Percentiles rank a stretch among this genome's conserved stretches.
Evolutionary conservation across 2,329 filamentous ascomycete genomes (phyloP).

Genomic region (Aspergillus tamarii): DNA sequence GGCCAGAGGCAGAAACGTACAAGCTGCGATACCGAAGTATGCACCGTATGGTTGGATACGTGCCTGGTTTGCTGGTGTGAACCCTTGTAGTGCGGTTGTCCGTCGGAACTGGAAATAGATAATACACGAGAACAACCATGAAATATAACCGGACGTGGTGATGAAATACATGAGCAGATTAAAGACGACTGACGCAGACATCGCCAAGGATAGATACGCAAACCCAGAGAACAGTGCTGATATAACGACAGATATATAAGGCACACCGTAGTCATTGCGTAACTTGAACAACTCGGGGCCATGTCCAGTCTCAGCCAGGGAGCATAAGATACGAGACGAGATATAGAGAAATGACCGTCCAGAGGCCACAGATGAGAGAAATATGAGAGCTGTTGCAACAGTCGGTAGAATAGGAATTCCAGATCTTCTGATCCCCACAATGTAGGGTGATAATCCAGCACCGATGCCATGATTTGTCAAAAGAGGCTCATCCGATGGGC

Average conservation of each 20-base stretch:
- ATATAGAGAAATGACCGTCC: slow-evolving; percentile 78
- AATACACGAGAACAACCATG: slow-evolving; percentile 66
- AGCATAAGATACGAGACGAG: slow-evolving; percentile 67
- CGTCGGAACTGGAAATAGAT: slow-evolving; percentile 61
- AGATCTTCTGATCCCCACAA: slow-evolving; percentile 51
- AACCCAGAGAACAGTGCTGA: slow-evolving; percentile 64
- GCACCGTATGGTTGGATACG: slow-evolving; percentile 66
- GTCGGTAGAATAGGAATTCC: slow-evolving; percentile 65
- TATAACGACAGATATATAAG: slow-evolving; percentile 60
- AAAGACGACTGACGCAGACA: slow-evolving; percentile 62
- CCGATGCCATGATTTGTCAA: slow-evolving; percentile 58
- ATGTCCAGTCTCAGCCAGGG: slow-evolving; percentile 64
- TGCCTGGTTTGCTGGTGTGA: slow-evolving; percentile 55
- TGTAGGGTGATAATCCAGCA: slow-evolving; percentile 54
- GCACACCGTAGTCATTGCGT: slow-evolving; percentile 65
- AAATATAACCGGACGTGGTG: slow-evolving; percentile 68
- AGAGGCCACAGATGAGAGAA: slow-evolving; percentile 76
- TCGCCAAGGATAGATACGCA: slow-evolving; percentile 68
- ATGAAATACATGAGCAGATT: slow-evolving; percentile 72
- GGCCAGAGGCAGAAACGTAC: slow-evolving; percentile 65
- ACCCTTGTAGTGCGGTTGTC: slow-evolving; percentile 42
- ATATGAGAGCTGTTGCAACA: slow-evolving; percentile 74
- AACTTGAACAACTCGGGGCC: slow-evolving; percentile 62
- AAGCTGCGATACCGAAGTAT: slow-evolving; percentile 58
- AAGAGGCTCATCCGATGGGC: slow-evolving; percentile 57